phyloP scores from a whole-genome alignment of 805 yeast species.

The Pichia sporocuriosa region DNA sequence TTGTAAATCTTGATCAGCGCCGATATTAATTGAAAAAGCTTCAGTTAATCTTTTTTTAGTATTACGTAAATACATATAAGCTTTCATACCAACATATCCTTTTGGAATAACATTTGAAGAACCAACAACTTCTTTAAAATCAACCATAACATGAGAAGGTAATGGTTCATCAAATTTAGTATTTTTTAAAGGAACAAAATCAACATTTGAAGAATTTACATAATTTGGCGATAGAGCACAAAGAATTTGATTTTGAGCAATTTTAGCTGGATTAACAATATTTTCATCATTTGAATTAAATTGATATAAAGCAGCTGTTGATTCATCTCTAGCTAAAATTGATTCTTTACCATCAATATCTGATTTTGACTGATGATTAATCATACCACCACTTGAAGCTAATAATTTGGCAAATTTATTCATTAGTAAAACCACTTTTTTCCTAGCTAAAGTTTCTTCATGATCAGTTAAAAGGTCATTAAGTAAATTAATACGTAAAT shows the following conservation, averaged over 20 bases:
- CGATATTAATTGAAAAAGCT: constrained; percentile 65
- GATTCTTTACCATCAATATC: constrained; percentile 52
- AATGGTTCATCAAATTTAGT: constrained; percentile 42
- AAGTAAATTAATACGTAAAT: constrained; percentile 46
- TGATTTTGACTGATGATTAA: constrained; percentile 23
- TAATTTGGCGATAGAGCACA: constrained; percentile 68
- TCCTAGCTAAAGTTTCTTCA: constrained; percentile 44
- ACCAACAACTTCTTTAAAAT: constrained; percentile 61
- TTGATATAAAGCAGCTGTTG: constrained; percentile 48
- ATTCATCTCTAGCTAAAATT: constrained; percentile 55
- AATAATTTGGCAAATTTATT: constrained; percentile 57
- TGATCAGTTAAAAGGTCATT: constrained; percentile 46
- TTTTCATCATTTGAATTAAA: constrained; percentile 15
- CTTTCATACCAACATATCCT: constrained; percentile 65
- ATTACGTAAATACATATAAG: constrained; percentile 65
- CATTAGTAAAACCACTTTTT: constrained; percentile 45
- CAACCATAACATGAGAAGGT: constrained; percentile 66
- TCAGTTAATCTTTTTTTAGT: constrained; percentile 63
- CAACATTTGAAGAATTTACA: constrained; percentile 29
- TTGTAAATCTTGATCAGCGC: constrained; percentile 48
- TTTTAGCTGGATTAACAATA: constrained; percentile 41
- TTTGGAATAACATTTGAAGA: constrained; percentile 55
- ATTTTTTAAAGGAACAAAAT: constrained; percentile 40
- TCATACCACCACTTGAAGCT: constrained; percentile 35
- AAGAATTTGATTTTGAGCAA: constrained; percentile 63